Evolutionary conservation across 1,139 yeast genomes (phyloP).

Genomic region (Saccharomyces hybrid): DNA sequence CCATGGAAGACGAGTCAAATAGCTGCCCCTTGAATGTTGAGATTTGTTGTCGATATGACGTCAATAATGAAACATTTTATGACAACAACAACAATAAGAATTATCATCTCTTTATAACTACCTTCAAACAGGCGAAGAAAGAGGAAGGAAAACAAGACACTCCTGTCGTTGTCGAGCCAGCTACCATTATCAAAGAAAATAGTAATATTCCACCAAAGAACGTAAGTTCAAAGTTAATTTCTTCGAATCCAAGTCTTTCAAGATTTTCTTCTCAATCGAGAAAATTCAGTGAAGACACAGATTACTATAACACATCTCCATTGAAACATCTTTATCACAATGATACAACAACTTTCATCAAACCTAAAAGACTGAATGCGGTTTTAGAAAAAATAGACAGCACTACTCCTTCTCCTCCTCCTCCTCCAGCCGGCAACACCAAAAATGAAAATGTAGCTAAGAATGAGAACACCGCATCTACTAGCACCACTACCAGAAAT

Average conservation of each 20-base stretch:
- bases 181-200: not conserved
- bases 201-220: too few species aligned
- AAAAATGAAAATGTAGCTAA: not conserved
- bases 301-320: constrained; percentile 28
- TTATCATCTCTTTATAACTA: constrained; percentile 12
- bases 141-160: not conserved
- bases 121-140: constrained; percentile 1
- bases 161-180: constrained; percentile 1
- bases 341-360: constrained; percentile 13
- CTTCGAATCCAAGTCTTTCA: not conserved
- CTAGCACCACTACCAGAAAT: not conserved
- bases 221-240: not conserved
- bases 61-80: constrained; percentile 28
- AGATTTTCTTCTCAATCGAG: constrained; percentile 9
- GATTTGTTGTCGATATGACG: constrained; percentile 30
- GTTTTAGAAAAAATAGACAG: constrained; percentile 8
- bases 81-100: constrained; percentile 31
- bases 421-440: not conserved
- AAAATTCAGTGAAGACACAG: constrained; percentile 26
- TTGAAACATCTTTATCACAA: constrained; percentile 25
- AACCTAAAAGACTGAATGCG: constrained; percentile 17
- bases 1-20: constrained; percentile 1
- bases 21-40: constrained; percentile 17
- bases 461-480: not conserved
- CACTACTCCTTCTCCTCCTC: not conserved